Base-by-base conservation (phyloP, 2,329 filamentous ascomycete species). In the Fusarium falciforme region DNA sequence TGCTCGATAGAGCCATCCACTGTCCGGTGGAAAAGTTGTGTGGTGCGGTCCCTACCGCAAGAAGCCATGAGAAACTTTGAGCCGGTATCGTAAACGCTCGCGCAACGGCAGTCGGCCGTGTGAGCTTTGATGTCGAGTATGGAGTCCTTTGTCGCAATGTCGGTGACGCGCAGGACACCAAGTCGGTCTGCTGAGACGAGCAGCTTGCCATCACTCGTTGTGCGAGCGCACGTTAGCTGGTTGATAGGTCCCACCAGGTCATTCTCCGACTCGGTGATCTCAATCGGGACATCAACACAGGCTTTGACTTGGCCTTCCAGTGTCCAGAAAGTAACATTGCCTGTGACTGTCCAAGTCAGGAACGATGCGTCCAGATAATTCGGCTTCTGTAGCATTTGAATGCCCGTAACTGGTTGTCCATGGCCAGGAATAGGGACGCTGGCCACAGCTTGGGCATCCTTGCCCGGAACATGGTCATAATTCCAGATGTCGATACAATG, bases 21-120 rank as follows among this genome's bases (percentile, higher is more conserved):
- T 27, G 87, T 86, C 29, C 87, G 86, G 69, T 90, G 87, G 80
- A 98, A 98, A n/a, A 99, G 85, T 81, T 99, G 96, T 1, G 96
- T 90, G n/a, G 93, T 98, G 60, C 96, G 92, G 82, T 99, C 96
- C 74, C 96, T 89, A 38, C 94, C 94, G 79, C 93, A 95, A 12
- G 92, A 95, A 20, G 94, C 96, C 76, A 98, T 87, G 54, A 98
- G 85, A 38, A 90, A 88, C 55, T 85, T 87, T 1, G 88, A 85
- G 1, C 88, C 86, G 52, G 87, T 87, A 75, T 94, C 90, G 77
- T 91, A 91, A 6, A 97, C 87, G 22, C 92, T 90, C 75, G 98
- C 92, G 76, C 93, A 93, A 42, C 94, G 94, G 71, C 97, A 93
- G 78, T 98, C 94, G 9, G 91, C 92, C 6, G 93, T 90, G 80